Evolutionary conservation across 768 basidiomycete genomes (phyloP).

Genomic region (Kwoniella dendrophila): DNA sequence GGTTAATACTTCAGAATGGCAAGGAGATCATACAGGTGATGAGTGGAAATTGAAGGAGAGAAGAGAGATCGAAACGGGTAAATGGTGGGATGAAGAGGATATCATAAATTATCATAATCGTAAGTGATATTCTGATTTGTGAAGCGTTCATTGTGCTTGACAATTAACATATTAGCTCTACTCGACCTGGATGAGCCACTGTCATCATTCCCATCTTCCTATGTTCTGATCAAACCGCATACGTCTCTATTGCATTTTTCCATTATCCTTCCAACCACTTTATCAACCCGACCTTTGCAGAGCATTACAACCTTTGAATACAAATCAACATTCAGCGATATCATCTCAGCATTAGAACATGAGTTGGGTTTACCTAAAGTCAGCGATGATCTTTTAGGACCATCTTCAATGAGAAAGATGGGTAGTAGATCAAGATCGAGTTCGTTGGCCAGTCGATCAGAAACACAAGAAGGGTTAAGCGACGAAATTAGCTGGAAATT

Average conservation of each 20-base stretch:
- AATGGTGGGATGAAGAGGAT: constrained; percentile 37
- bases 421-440: constrained; percentile 9
- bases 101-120: constrained; percentile 16
- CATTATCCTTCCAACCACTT: constrained; percentile 29
- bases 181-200: not conserved
- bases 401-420: not conserved
- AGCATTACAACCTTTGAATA: constrained; percentile 8
- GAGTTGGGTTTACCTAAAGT: constrained; percentile 28
- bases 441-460: not conserved
- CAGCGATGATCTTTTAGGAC: constrained; percentile 15
- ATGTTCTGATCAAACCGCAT: constrained; percentile 26
- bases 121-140: constrained; percentile 19
- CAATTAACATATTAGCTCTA: constrained; percentile 6
- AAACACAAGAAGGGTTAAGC: not conserved
- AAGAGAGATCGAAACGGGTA: constrained; percentile 8
- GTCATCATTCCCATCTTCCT: not conserved
- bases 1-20: not conserved
- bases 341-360: constrained; percentile 16
- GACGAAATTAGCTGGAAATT: constrained; percentile 8
- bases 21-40: constrained; percentile 13
- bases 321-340: constrained; percentile 5
- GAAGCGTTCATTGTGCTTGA: not conserved
- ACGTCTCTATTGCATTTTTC: constrained; percentile 19
- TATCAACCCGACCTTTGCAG: constrained; percentile 9
- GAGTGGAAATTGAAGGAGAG: constrained; percentile 22